A percentile compares a stretch with the other conserved stretches of the same genome.
phyloP scores from a whole-genome alignment of 176 grass and related monocot species.

The Musa schizocarpa region DNA sequence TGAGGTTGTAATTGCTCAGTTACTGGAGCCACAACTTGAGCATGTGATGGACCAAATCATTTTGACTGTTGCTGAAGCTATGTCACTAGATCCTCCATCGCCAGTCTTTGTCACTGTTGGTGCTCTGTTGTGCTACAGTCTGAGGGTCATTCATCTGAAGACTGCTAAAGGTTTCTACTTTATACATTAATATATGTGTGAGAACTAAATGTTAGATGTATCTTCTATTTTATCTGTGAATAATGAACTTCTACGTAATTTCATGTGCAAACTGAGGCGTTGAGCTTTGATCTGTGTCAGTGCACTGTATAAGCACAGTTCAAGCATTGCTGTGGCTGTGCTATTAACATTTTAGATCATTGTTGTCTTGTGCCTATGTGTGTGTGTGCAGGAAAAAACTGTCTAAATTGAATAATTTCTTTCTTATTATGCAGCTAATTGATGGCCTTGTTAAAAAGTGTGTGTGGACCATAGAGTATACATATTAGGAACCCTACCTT shows the following conservation, averaged over 20 bases:
- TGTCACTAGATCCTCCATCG: slow-evolving; percentile 87
- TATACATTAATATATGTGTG: background rate
- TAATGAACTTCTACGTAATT: background rate
- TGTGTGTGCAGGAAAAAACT: too few species aligned
- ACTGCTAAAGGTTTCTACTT: slow-evolving; percentile 44
- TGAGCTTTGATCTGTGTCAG: background rate
- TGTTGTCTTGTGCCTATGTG: too few species aligned
- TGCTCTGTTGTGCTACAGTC: slow-evolving; percentile 55
- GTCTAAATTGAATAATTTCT: background rate
- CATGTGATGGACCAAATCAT: slow-evolving; percentile 66
- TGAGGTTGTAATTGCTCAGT: slow-evolving; percentile 64
- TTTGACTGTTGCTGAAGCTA: slow-evolving; percentile 91
- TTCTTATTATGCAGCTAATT: background rate
- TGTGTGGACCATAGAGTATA: background rate
- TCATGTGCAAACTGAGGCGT: background rate
- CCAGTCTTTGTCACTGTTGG: slow-evolving; percentile 80
- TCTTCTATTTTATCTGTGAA: background rate
- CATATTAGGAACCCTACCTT: background rate
- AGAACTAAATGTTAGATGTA: background rate
- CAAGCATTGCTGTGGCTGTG: background rate
- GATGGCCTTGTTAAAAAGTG: background rate
- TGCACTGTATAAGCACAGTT: background rate
- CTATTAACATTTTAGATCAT: background rate
- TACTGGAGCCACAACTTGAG: slow-evolving; percentile 73
- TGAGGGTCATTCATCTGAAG: slow-evolving; percentile 78